These are phyloP conservation scores for Paraglomus brasilianum DNA, from an alignment of 192 early-diverging fungal genomes.

Conservation along the genomic window DNA sequence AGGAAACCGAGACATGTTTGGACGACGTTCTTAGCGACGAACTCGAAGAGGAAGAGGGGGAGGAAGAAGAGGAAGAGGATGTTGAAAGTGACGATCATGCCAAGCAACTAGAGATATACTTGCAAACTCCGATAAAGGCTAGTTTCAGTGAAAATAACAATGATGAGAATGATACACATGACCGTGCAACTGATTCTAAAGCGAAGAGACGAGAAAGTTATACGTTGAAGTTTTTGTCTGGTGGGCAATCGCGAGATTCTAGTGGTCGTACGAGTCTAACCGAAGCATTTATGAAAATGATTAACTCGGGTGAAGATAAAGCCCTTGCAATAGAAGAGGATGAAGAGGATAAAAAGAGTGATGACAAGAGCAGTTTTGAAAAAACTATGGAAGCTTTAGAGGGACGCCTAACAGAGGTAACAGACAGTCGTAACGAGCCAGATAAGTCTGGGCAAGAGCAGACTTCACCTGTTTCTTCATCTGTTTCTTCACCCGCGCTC, in stretches of 20 bases:
- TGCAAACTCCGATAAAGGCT: constrained; percentile 5
- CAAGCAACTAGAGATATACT: constrained; percentile 12
- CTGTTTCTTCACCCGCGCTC: too few species aligned
- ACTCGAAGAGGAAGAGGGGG: neutral
- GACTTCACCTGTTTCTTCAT: too few species aligned
- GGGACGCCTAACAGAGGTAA: neutral
- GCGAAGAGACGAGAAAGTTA: constrained; percentile 18
- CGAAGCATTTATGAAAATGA: constrained; percentile 14
- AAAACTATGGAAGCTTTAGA: constrained; percentile 22
- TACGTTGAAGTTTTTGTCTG: constrained; percentile 18
- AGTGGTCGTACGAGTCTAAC: constrained; percentile 5
- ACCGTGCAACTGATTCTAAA: neutral
- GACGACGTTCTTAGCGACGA: neutral
- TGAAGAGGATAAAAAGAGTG: neutral
- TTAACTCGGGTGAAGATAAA: neutral
- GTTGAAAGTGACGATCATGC: constrained; percentile 13
- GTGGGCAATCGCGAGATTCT: neutral
- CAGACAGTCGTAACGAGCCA: neutral
- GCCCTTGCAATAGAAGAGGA: neutral
- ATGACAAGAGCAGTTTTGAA: neutral
- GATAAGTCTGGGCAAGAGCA: too few species aligned
- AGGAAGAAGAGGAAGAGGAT: constrained; percentile 12
- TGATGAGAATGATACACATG: neutral
- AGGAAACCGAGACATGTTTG: neutral
- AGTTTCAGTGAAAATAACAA: neutral